Base-by-base conservation (phyloP, 2,329 filamentous ascomycete genomes). In the Pseudopithomyces chartarum region DNA sequence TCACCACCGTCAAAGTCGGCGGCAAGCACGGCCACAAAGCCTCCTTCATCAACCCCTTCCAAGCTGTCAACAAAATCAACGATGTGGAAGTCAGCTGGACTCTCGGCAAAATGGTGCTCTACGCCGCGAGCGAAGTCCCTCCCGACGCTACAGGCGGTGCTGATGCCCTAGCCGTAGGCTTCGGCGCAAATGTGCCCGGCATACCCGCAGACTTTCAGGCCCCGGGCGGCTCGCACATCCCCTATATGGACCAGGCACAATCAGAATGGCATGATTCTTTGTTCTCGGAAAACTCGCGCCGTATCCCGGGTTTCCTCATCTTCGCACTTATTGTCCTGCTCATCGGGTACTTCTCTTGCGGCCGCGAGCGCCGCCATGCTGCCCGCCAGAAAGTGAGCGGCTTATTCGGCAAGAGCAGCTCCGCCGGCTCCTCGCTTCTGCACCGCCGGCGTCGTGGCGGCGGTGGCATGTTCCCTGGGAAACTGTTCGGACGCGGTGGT, bases 81-180 rank as follows among this genome's bases (percentile, higher is more conserved):
- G 90, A 88, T 17, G 89, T 92, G 6, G 96, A 99, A 79, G 89
- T 99, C 17, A 96, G 91, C 79, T 99, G 95, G 95, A 98, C 95
- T 0, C 80, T 99, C 5, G 95, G 95, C 1, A 97, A 97, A 73
- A 97, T 98, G 84, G 86, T 99, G 6, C 84, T 99, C 4, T 98
- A 98, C 67, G 95, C 95, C 4, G 88, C 94, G 0, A 95, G 92
- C 3, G 92, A 97, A 73, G 83, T 99, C 6, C 88, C 90, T 1
- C 84, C 91, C 80, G 1, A 79, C 82, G n/a, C 48, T 1, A 51
- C 48, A 17, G 78, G 84, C 40, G 80, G 26, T 8, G 4, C 26
- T 8, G 26, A 8, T 29, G 26, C 82, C 15, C 79, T 93, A 1
- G 91, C 93, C 0, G 95, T 99, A 10, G 95, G 95, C 0, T 98